Evolutionary conservation across 768 basidiomycete species (phyloP).

Genomic region (Clitopilus passeckerianus): DNA sequence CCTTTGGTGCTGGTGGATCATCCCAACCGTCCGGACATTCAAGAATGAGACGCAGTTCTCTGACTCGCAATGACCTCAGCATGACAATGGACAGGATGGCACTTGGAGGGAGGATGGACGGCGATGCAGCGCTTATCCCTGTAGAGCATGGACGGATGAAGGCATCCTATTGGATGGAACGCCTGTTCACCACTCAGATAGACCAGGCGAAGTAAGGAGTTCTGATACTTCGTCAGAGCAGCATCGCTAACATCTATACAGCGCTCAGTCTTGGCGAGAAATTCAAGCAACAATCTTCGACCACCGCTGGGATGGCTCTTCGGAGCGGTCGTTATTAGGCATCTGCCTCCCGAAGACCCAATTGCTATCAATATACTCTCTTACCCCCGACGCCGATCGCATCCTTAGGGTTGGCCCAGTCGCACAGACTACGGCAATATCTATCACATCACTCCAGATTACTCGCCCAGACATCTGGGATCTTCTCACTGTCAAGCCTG

Average conservation of each 20-base stretch:
- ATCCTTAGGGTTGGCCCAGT: constrained; percentile 35
- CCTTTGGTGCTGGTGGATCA: constrained; percentile 30
- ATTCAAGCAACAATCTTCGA: constrained; percentile 64
- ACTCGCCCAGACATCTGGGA: constrained; percentile 66
- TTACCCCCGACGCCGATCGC: constrained; percentile 38
- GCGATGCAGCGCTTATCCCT: constrained; percentile 31
- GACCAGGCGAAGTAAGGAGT: constrained; percentile 44
- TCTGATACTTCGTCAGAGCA: background rate
- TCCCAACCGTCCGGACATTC: constrained; percentile 22
- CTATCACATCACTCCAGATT: constrained; percentile 53
- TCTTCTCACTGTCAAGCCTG: constrained; percentile 58
- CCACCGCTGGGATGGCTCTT: constrained; percentile 53
- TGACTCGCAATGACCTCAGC: constrained; percentile 51
- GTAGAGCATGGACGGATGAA: constrained; percentile 64
- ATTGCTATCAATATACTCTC: constrained; percentile 39
- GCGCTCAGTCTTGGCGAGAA: constrained; percentile 35
- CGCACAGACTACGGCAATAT: constrained; percentile 35
- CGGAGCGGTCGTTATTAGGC: constrained; percentile 47
- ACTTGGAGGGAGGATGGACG: constrained; percentile 44
- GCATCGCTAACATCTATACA: constrained; percentile 13
- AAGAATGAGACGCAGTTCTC: constrained; percentile 38
- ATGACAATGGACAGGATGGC: constrained; percentile 67
- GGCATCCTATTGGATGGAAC: constrained; percentile 71
- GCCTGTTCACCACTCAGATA: constrained; percentile 45
- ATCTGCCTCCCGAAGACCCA: constrained; percentile 47